These are phyloP conservation scores for Diaporthe aspalathi DNA, from an alignment of 2,329 filamentous ascomycete species.

Conservation along the genomic window DNA sequence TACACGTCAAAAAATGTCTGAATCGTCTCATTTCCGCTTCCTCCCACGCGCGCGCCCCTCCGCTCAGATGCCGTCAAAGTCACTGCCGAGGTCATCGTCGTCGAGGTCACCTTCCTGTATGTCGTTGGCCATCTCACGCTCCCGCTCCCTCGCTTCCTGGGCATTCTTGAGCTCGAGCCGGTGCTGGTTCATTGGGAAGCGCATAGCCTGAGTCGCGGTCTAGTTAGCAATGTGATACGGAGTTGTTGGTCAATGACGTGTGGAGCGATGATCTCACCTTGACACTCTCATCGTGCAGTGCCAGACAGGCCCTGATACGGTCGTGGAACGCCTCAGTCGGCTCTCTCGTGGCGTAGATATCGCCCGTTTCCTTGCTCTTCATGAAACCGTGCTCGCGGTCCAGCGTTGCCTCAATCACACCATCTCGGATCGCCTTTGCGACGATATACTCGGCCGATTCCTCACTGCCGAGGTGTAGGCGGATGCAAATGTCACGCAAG, in stretches of 20 bases:
- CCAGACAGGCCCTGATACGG: slow-evolving; percentile 90
- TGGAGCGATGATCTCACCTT: slow-evolving; percentile 72
- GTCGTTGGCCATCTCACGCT: slow-evolving; percentile 97
- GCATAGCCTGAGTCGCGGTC: slow-evolving; percentile 78
- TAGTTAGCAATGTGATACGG: slow-evolving; percentile 40
- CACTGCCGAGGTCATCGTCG: slow-evolving; percentile 93
- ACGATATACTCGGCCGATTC: slow-evolving; percentile 99
- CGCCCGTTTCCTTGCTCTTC: slow-evolving; percentile 97
- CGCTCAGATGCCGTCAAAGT: slow-evolving; percentile 92
- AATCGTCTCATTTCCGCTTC: slow-evolving; percentile 25
- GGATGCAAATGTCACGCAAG: slow-evolving; percentile 95
- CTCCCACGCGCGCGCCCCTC: not conserved
- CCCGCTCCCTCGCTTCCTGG: slow-evolving; percentile 95
- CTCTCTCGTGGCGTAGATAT: slow-evolving; percentile 95
- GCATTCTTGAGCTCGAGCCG: slow-evolving; percentile 97
- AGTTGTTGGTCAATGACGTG: not conserved
- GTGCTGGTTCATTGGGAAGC: slow-evolving; percentile 99
- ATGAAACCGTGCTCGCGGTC: slow-evolving; percentile 97
- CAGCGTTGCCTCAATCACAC: slow-evolving; percentile 93
- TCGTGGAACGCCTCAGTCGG: slow-evolving; percentile 98
- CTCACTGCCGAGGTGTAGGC: slow-evolving; percentile 91
- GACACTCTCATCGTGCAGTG: slow-evolving; percentile 96
- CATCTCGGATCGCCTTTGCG: slow-evolving; percentile 96
- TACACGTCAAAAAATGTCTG: slow-evolving; percentile 32
- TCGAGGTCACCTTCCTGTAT: slow-evolving; percentile 98